These are phyloP conservation scores for Coemansia furcata DNA, from an alignment of 192 early-diverging fungal species.

Conservation along the genomic window DNA sequence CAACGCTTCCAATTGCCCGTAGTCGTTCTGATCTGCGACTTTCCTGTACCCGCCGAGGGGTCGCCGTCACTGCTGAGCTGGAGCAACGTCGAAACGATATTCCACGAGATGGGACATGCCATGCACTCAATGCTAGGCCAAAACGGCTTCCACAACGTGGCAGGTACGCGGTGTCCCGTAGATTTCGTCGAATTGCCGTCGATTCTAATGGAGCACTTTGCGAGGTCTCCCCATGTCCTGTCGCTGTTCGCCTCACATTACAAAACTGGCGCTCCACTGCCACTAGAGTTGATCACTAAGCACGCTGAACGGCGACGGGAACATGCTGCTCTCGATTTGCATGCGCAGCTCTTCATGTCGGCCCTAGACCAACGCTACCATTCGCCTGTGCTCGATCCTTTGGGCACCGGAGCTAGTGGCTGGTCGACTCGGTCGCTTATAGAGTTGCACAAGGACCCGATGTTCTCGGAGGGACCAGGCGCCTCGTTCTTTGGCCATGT, in stretches of 20 bases:
- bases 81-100: constrained; percentile 90
- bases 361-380: constrained; percentile 91
- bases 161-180: constrained; percentile 89
- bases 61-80: constrained; percentile 68
- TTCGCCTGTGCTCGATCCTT: constrained; percentile 49
- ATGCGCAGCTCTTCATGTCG: constrained; percentile 88
- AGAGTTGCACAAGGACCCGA: constrained; percentile 55
- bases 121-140: constrained; percentile 96
- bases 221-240: constrained; percentile 69
- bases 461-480: constrained; percentile 38
- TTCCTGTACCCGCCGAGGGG: constrained; percentile 47
- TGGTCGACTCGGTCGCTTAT: constrained; percentile 57
- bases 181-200: constrained; percentile 99
- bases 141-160: constrained; percentile 95
- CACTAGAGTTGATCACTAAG: constrained; percentile 53
- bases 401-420: neutral
- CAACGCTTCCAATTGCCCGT: constrained; percentile 66
- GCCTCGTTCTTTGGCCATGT: constrained; percentile 69
- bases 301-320: constrained; percentile 56
- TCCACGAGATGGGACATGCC: constrained; percentile 99
- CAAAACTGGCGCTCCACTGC: constrained; percentile 63
- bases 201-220: constrained; percentile 93
- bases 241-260: constrained; percentile 73
- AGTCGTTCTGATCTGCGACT: constrained; percentile 74
- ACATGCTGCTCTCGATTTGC: constrained; percentile 73